A percentile compares a stretch with the other conserved stretches of the same genome.
Evolutionary conservation across 2,329 filamentous ascomycete species (phyloP).

Genomic region (Aspergillus niger): DNA sequence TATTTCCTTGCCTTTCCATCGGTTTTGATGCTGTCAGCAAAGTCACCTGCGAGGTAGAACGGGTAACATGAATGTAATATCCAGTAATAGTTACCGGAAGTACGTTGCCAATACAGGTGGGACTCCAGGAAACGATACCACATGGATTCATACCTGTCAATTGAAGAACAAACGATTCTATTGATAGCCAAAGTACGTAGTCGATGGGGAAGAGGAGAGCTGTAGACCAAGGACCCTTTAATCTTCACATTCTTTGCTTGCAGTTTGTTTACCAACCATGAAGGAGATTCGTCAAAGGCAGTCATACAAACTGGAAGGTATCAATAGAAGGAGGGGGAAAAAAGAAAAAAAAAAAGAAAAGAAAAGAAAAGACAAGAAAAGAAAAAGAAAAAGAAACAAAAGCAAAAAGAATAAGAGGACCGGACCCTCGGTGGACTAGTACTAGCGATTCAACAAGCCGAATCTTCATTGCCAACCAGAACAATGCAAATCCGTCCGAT

Average conservation of each 20-base stretch:
- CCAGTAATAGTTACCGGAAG: not conserved
- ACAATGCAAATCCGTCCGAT: slow-evolving; percentile 14
- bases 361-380: not conserved
- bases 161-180: not conserved
- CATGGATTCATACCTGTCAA: slow-evolving; percentile 5
- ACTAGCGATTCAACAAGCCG: slow-evolving; percentile 22
- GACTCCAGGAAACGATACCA: slow-evolving; percentile 6
- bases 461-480: slow-evolving; percentile 18
- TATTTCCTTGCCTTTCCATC: not conserved
- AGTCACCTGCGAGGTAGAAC: not conserved
- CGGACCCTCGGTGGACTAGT: slow-evolving; percentile 18
- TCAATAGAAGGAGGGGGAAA: not conserved
- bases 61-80: not conserved
- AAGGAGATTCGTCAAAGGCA: not conserved
- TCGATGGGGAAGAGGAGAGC: not conserved
- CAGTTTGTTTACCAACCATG: too few species aligned
- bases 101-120: slow-evolving; percentile 7
- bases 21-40: not conserved
- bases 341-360: not conserved
- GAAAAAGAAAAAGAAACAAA: not conserved
- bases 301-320: not conserved
- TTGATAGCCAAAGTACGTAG: not conserved
- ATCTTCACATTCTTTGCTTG: too few species aligned
- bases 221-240: not conserved
- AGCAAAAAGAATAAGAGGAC: slow-evolving; percentile 9